Percentiles rank a stretch among this genome's conserved stretches.
phyloP scores from a whole-genome alignment of 2,329 filamentous ascomycete species.

The Periconia macrospinosa region DNA sequence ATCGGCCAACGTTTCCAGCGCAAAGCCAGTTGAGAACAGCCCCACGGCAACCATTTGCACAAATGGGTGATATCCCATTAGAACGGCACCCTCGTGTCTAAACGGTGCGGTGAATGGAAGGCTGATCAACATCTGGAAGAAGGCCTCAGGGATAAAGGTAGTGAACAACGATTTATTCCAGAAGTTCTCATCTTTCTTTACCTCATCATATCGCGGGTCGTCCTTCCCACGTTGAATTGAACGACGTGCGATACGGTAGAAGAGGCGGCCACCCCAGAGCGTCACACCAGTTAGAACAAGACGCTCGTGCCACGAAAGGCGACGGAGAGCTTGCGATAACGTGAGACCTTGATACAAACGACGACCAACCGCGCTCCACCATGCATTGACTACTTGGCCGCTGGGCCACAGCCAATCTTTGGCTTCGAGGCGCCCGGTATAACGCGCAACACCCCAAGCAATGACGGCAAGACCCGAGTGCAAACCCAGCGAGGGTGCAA shows the following conservation, averaged over 20 bases:
- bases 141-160: slow-evolving; percentile 60
- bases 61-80: slow-evolving; percentile 41
- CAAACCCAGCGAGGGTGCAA: slow-evolving; percentile 58
- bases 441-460: slow-evolving; percentile 55
- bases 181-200: slow-evolving; percentile 57
- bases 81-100: slow-evolving; percentile 45
- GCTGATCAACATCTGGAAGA: slow-evolving; percentile 59
- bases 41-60: slow-evolving; percentile 52
- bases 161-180: slow-evolving; percentile 61
- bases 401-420: slow-evolving; percentile 64
- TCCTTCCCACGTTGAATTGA: slow-evolving; percentile 56
- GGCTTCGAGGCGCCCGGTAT: slow-evolving; percentile 59
- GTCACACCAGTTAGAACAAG: slow-evolving; percentile 60
- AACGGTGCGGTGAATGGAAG: slow-evolving; percentile 61
- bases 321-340: slow-evolving; percentile 49
- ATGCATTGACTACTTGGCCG: slow-evolving; percentile 59
- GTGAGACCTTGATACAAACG: slow-evolving; percentile 53
- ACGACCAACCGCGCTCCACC: slow-evolving; percentile 62
- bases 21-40: slow-evolving; percentile 59
- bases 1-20: slow-evolving; percentile 60
- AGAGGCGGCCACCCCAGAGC: slow-evolving; percentile 60
- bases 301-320: slow-evolving; percentile 57
- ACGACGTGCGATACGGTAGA: slow-evolving; percentile 57
- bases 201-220: slow-evolving; percentile 57
- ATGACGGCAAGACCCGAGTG: slow-evolving; percentile 56